Conservation (phyloP, 1,284 basidiomycete genomes). For the Farysia itapuensis region DNA sequence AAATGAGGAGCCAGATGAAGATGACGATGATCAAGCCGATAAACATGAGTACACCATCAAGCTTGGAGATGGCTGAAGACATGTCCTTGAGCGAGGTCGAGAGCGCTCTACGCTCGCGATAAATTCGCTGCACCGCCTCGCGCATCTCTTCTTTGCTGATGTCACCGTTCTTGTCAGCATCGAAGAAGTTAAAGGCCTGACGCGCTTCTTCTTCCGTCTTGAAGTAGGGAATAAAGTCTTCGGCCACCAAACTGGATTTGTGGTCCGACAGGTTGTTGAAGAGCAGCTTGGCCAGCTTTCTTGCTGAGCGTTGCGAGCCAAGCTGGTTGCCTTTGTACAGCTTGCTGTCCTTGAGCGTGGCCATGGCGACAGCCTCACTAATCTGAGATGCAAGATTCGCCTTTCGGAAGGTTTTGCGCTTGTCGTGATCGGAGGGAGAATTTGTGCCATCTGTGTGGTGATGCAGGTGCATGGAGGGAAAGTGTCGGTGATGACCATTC, state of each 20-base stretch:
- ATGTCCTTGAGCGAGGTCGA: constrained; percentile 67
- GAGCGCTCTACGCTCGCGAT: constrained; percentile 74
- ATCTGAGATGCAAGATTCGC: constrained; percentile 46
- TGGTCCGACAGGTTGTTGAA: constrained; percentile 65
- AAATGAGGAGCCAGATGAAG: constrained; percentile 77
- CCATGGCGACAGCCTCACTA: constrained; percentile 50
- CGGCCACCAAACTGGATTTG: constrained; percentile 63
- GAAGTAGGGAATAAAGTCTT: constrained; percentile 71
- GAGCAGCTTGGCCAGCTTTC: constrained; percentile 72
- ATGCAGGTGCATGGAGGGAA: constrained; percentile 10
- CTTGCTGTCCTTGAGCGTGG: constrained; percentile 56
- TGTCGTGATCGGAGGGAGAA: constrained; percentile 17
- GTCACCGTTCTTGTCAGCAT: constrained; percentile 81
- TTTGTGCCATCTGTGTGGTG: constrained; percentile 10
- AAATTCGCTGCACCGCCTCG: constrained; percentile 78
- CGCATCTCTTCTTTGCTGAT: constrained; percentile 80
- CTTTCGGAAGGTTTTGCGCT: constrained; percentile 20
- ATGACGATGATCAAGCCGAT: constrained; percentile 68
- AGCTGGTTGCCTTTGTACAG: constrained; percentile 44
- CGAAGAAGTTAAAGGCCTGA: constrained; percentile 74
- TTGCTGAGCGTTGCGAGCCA: constrained; percentile 69
- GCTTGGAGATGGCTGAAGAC: constrained; percentile 50
- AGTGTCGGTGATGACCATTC: constrained; percentile 6
- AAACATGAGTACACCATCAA: constrained; percentile 64
- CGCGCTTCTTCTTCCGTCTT: constrained; percentile 72